Evolutionary conservation across 2,329 filamentous ascomycete genomes (phyloP).

Genomic region (Coniochaeta sp.): DNA sequence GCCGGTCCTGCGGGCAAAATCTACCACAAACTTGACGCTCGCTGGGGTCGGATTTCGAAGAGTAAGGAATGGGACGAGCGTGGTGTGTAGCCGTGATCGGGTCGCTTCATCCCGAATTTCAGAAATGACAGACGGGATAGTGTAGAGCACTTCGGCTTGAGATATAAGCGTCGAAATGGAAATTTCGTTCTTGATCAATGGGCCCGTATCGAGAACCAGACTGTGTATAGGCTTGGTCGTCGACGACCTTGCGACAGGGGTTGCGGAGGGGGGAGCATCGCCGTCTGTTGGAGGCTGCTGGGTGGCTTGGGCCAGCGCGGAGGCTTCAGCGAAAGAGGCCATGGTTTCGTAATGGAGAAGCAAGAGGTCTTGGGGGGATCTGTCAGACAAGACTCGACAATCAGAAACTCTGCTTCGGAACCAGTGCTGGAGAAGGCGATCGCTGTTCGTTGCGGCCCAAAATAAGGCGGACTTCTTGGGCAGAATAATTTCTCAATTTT

Average conservation of each 20-base stretch:
- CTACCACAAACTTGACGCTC: slow-evolving; percentile 71
- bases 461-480: neutral
- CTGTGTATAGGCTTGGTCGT: slow-evolving; percentile 2
- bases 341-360: neutral
- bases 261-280: neutral
- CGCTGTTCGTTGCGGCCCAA: neutral
- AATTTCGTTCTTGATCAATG: slow-evolving; percentile 89
- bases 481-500: neutral
- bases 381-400: too few species aligned
- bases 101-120: slow-evolving; percentile 87
- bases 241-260: neutral
- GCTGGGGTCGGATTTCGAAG: slow-evolving; percentile 66
- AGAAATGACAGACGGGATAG: slow-evolving; percentile 74
- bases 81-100: slow-evolving; percentile 72
- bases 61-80: slow-evolving; percentile 77
- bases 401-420: too few species aligned
- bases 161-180: slow-evolving; percentile 73
- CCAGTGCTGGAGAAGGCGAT: neutral
- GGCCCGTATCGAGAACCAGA: slow-evolving; percentile 83
- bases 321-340: neutral
- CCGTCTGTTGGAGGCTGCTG: neutral
- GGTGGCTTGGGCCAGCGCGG: neutral
- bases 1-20: slow-evolving; percentile 84
- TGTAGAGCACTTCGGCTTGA: slow-evolving; percentile 71
- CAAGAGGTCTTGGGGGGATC: too few species aligned